phyloP scores from a whole-genome alignment of 257 asterid genomes.

The Coffea eugenioides region DNA sequence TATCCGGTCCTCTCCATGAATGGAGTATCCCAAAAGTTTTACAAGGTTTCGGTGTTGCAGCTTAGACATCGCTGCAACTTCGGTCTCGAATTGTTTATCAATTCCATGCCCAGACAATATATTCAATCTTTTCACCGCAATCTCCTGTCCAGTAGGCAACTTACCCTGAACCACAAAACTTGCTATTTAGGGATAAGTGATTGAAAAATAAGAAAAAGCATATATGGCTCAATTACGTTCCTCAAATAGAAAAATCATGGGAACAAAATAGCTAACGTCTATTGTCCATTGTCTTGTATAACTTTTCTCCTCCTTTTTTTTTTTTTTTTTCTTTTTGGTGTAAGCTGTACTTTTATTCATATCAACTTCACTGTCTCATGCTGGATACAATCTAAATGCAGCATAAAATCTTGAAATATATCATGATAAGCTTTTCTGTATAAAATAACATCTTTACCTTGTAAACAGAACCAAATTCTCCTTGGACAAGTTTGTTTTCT shows the following conservation, averaged over 20 bases:
- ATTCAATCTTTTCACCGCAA: slow-evolving; percentile 3
- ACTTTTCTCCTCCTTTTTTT: too few species aligned
- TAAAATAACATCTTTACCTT: neutral
- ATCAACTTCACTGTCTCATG: too few species aligned
- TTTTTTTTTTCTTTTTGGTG: too few species aligned
- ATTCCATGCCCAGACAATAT: neutral
- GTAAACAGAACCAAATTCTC: slow-evolving; percentile 3
- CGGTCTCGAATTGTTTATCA: neutral
- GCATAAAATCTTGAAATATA: too few species aligned
- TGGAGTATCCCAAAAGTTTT: slow-evolving; percentile 1
- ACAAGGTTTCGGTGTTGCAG: slow-evolving; percentile 1
- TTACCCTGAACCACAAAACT: neutral
- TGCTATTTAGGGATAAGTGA: too few species aligned
- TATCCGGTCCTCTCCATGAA: neutral
- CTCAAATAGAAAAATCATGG: too few species aligned
- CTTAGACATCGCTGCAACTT: neutral
- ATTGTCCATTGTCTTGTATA: neutral
- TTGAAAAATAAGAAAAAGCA: too few species aligned
- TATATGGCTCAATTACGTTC: too few species aligned
- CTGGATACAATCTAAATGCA: too few species aligned
- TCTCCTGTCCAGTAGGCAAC: neutral
- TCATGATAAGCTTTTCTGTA: neutral
- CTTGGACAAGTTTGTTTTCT: neutral
- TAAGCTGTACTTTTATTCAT: too few species aligned
- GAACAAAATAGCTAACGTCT: too few species aligned